Base-by-base conservation (phyloP, 352 stramenopile species). In the Achlya hypogyna region DNA sequence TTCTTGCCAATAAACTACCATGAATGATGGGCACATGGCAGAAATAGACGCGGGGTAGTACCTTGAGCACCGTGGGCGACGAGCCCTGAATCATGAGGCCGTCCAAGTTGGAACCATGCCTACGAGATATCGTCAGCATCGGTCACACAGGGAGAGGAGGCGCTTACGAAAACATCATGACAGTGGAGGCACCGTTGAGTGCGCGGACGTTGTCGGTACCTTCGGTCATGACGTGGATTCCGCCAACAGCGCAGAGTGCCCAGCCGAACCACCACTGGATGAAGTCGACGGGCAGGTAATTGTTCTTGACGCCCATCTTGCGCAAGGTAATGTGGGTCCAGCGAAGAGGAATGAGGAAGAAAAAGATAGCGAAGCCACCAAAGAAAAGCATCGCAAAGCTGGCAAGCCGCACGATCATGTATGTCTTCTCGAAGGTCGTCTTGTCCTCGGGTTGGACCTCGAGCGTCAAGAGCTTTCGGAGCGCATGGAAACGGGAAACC, bases 41-140 rank as follows among this genome's bases (percentile, higher is more conserved):
- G 53, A 43, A 54, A 14, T 14, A 53, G 35, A 31, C 6, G 14
- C 6, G 23, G 16, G 49, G 6, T 35, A 69, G 43, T 66, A 87
- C 79, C 60, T 90, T 90, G 68, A 93, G 78, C 4, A 82, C 79
- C 64, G 81, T 67, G 0, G 83, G 85, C 22, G 85, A 91, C 25
- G 74, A 75, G 18, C 63, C 75, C 51, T 91, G 91, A n/a, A 91
- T 81, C 62, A 93, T 87, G 59, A 93, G 88, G 6, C 81, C 83
- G 58, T 93, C 85, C 8, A 91, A 71, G 70, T 93, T 93, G 32
- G 85, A 93, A 32, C 81, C 84, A 69, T 93, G 85, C 70, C 85
- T 79, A 49, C 49, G 18, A 62, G 51, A 51, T 14, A 59, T 9
- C 53, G 1, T 22, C 28, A 69, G 34, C 51, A 14, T 31, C 20